Base-by-base conservation (phyloP, 2,329 filamentous ascomycete species). In the Aureobasidium leucospermi region DNA sequence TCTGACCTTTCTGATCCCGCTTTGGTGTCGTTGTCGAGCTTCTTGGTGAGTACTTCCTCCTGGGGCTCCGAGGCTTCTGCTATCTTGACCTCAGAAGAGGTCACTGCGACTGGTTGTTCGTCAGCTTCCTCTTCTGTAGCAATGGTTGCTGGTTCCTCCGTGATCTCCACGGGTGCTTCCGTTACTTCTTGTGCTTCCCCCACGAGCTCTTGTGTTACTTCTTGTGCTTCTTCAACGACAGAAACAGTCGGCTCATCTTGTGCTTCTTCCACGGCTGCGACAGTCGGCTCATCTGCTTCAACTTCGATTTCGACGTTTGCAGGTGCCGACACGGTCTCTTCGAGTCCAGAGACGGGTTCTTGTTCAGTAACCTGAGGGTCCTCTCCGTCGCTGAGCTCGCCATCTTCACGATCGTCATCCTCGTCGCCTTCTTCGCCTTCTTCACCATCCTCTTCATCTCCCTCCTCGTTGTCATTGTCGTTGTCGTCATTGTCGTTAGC, bases 401-500 rank as follows among this genome's bases (percentile, higher is more conserved):
- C 71, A 13, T 71, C 71, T 46, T 72, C 70, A 43, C 67, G 63
- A 57, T 76, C 72, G n/a, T 78, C 76, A 16, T 77, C 76, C 16
- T 78, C 74, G 29, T 75, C 74, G 38, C 68, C 70, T 16, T 71
- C 71, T 49, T 72, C 70, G 38, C 67, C 63, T 52, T 76, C 72
- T 13, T 78, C 76, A n/a, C 77, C 76, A 16, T 78, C 74, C 31
- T 75, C 74, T 2, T 71, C 74, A 19, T 74, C 75, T 10, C 74
- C 76, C 1, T 74, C 76, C 38, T 79, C 79, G n/a, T 76, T 79
- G 46, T 80, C 80, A 4, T 74, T 76, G 6, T 76, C 79, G 2
- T 77, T 74, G 6, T 78, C 78, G 31, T 63, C 75, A 11, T 74
- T 71, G 49, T 72, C 73, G 32, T 75, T 73, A 16, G 73, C 74